These are phyloP conservation scores for Parsonsia alboflavescens DNA, from an alignment of 257 asterid genomes.

Conservation along the genomic window DNA sequence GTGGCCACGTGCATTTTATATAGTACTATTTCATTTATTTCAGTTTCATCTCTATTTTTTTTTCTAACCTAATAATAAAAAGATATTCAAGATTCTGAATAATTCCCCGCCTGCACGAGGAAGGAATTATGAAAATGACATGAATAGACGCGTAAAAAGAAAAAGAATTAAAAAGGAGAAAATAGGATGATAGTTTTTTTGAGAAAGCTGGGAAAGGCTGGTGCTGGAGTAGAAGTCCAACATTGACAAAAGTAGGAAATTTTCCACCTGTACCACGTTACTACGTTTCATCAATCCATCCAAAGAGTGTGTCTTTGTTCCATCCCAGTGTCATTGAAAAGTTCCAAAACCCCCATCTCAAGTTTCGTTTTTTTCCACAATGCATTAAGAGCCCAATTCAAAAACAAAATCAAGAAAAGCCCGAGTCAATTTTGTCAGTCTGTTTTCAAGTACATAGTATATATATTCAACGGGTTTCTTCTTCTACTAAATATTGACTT, in stretches of 20 bases:
- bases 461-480: conserved; percentile 3
- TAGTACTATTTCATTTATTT: too few species aligned
- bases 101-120: too few species aligned
- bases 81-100: too few species aligned
- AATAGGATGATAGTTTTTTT: neutral
- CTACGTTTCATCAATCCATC: too few species aligned
- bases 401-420: neutral
- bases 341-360: neutral
- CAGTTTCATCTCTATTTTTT: too few species aligned
- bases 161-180: neutral
- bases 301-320: neutral
- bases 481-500: conserved; percentile 8
- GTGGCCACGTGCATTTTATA: too few species aligned
- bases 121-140: too few species aligned
- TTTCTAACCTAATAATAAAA: too few species aligned
- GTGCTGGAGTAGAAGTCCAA: neutral
- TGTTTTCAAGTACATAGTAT: neutral
- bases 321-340: neutral
- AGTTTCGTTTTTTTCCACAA: neutral
- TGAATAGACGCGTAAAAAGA: too few species aligned
- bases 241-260: neutral
- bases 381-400: neutral
- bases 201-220: neutral
- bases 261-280: conserved; percentile 2
- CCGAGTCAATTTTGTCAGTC: conserved; percentile 4